Evolutionary conservation across 768 basidiomycete species (phyloP).

Genomic region (Termitomyces sp.): DNA sequence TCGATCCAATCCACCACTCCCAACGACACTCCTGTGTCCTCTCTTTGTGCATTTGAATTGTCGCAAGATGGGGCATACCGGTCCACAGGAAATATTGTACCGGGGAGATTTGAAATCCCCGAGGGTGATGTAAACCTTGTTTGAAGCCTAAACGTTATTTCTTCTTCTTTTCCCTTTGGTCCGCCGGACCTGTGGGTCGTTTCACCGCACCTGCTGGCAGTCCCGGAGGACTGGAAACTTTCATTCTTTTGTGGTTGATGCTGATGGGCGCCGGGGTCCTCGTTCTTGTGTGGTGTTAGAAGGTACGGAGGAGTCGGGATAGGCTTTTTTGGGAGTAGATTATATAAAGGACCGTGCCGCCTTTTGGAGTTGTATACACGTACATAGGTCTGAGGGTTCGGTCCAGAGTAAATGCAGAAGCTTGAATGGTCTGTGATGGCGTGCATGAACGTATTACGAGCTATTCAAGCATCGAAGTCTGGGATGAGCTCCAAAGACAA

Average conservation of each 20-base stretch:
- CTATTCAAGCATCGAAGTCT: background rate
- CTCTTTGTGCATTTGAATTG: too few relatives aligned
- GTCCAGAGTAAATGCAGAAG: background rate
- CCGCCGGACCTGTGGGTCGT: background rate
- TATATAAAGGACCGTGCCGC: background rate
- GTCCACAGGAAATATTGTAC: background rate
- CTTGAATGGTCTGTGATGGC: background rate
- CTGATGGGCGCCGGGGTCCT: background rate
- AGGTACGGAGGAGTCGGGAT: background rate
- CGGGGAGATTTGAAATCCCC: background rate
- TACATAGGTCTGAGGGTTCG: background rate
- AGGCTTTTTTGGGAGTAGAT: background rate
- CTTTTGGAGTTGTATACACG: background rate
- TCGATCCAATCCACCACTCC: background rate
- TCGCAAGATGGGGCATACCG: too few relatives aligned
- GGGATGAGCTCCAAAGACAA: background rate
- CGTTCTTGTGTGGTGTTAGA: background rate
- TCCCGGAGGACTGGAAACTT: background rate
- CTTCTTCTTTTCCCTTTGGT: too few relatives aligned
- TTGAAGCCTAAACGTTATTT: background rate
- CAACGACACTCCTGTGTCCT: background rate
- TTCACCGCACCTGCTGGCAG: background rate
- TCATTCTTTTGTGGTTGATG: background rate
- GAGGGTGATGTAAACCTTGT: background rate
- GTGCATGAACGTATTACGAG: background rate